Percentiles rank a stretch among this genome's conserved stretches.
These are phyloP conservation scores for Russula lepida DNA, from an alignment of 768 basidiomycete species.

Conservation along the genomic window DNA sequence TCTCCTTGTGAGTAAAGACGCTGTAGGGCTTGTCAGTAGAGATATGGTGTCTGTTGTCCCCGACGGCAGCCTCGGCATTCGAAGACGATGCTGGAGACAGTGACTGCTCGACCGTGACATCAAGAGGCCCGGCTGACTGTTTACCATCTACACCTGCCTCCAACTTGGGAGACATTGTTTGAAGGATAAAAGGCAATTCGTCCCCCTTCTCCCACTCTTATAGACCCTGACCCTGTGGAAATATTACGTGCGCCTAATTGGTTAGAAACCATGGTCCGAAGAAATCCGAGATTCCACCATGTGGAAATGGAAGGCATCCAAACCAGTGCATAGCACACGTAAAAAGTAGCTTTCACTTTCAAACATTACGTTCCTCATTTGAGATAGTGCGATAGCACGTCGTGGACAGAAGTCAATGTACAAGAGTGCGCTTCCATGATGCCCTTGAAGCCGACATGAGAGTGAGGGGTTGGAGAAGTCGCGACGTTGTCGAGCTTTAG, in stretches of 20 bases:
- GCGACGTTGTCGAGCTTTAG: constrained; percentile 52
- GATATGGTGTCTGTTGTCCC: constrained; percentile 9
- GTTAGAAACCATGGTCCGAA: background rate
- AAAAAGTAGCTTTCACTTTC: background rate
- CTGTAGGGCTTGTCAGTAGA: constrained; percentile 33
- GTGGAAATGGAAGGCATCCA: background rate
- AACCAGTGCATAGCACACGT: background rate
- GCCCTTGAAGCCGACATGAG: constrained; percentile 25
- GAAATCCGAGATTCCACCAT: background rate
- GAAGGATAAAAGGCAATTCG: background rate
- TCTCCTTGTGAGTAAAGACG: constrained; percentile 47
- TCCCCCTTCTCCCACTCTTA: background rate
- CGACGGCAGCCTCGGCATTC: background rate
- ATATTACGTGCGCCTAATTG: background rate
- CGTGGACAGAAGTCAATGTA: constrained; percentile 23
- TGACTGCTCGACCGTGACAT: background rate
- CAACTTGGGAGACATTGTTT: background rate
- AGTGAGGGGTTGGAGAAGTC: constrained; percentile 25
- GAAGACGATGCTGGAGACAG: background rate
- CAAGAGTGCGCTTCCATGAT: constrained; percentile 26
- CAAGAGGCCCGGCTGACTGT: background rate
- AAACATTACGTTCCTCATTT: background rate
- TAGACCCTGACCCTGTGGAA: background rate
- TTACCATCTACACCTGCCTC: background rate
- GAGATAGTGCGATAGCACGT: constrained; percentile 22